Conservation (phyloP, 2,329 filamentous ascomycete species). For the Teratosphaeria gauchensis region DNA sequence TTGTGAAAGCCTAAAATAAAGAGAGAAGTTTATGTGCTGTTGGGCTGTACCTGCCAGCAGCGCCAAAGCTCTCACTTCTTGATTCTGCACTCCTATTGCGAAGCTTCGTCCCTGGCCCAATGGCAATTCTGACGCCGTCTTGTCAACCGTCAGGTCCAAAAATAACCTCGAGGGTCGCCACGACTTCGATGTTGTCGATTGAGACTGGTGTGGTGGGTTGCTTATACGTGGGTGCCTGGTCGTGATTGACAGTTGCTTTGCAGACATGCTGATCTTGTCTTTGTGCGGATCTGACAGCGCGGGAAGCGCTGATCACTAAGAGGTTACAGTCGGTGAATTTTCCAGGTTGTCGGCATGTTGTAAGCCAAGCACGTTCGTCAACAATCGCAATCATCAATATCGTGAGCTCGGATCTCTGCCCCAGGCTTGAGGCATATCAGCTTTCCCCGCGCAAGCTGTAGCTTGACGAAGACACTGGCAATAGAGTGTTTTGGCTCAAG, state of each 20-base stretch:
- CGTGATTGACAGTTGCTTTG: background rate
- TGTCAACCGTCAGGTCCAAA: background rate
- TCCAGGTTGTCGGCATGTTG: background rate
- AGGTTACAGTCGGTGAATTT: background rate
- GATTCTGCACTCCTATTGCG: background rate
- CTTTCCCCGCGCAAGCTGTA: too few relatives aligned
- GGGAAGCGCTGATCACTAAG: background rate
- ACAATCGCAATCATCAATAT: background rate
- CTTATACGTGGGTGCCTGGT: background rate
- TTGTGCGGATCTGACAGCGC: background rate
- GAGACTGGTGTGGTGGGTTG: background rate
- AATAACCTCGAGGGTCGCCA: background rate
- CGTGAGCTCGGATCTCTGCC: too few relatives aligned
- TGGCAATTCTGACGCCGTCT: background rate
- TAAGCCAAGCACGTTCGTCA: background rate
- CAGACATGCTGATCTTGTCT: background rate
- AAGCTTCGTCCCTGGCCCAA: background rate
- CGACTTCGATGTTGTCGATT: background rate
- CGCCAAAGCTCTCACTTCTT: background rate
- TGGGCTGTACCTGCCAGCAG: too few relatives aligned
- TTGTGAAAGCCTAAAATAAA: too few relatives aligned
- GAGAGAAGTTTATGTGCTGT: too few relatives aligned
- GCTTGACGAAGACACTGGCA: too few relatives aligned
- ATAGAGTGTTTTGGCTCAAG: too few relatives aligned
- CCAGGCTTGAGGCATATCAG: too few relatives aligned